A percentile compares a stretch with the other conserved stretches of the same genome.
Evolutionary conservation across 164 flowering plant species (phyloP).

Genomic region (Saururus chinensis): DNA sequence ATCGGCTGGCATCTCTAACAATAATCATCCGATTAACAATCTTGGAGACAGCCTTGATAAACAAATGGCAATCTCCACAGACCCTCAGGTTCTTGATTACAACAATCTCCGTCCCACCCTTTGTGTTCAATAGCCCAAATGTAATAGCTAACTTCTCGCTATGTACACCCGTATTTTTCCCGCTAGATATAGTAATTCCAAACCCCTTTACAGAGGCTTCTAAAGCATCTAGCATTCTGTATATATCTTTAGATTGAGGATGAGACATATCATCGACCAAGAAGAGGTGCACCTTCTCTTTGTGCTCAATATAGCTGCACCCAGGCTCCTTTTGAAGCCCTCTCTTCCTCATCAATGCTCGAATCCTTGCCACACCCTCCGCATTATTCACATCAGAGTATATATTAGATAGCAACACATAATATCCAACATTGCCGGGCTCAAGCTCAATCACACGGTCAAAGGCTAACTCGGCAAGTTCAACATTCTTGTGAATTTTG

Average conservation of each 20-base stretch:
- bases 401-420: conserved; percentile 70
- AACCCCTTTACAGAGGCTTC: conserved; percentile 30
- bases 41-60: conserved; percentile 61
- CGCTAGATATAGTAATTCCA: conserved; percentile 6
- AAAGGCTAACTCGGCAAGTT: conserved; percentile 73
- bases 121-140: conserved; percentile 53
- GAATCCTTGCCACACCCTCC: conserved; percentile 46
- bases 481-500: conserved; percentile 55
- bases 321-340: conserved; percentile 78
- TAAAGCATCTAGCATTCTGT: conserved; percentile 42
- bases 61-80: conserved; percentile 68
- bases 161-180: conserved; percentile 31
- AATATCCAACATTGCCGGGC: conserved; percentile 69
- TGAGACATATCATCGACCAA: conserved; percentile 61
- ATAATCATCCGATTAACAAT: conserved; percentile 50
- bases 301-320: conserved; percentile 62
- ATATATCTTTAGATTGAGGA: conserved; percentile 49
- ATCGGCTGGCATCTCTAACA: conserved; percentile 79
- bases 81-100: conserved; percentile 81
- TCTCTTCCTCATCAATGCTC: conserved; percentile 63
- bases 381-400: conserved; percentile 38
- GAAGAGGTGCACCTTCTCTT: conserved; percentile 53
- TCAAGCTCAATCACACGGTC: conserved; percentile 50
- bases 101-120: conserved; percentile 45
- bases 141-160: conserved; percentile 83